Base-by-base conservation (phyloP, 2,329 filamentous ascomycete genomes). In the Nigrospora oryzae region DNA sequence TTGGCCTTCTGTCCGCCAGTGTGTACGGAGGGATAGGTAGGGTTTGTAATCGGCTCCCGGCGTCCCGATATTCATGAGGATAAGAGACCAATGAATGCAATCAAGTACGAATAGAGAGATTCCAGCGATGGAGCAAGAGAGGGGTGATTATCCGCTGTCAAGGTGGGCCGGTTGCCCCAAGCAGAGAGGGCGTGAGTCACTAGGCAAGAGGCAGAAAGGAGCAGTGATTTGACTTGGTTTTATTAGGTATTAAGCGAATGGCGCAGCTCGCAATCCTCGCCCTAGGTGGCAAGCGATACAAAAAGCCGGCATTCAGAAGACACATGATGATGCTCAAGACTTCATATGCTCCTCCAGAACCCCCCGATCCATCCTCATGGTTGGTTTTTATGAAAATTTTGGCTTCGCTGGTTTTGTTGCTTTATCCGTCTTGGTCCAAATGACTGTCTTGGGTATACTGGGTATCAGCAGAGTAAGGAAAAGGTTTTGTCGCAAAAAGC, bases 391-490 rank as follows among this genome's bases (percentile, higher is more conserved):
- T 53, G 47, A 43, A 43, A 46, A 46, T 47, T 43, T 42, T 45
- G 48, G 51, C 52, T 48, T 51, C 50, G 45, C 45, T 48, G 48
- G 49, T 52, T 48, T 55, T 51, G 51, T 53, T 42, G 40, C 40
- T 42, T 42, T 48, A 48, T 51, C 49, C 52, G 49, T 50, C 47
- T 46, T 53, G 49, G 53, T 55, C 53, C 53, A 55, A 60, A 59
- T 45, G 55, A 59, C 52, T 55, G 55, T 55, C 47, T 52, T 47
- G 59, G 59, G 60, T 63, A 63, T 62, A 63, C 59, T 63, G 60
- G 60, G 60, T 63, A 63, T 63, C 60, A 62, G 60, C 53, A 55
- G 56, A 49, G 58, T 43, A 57, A 59, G 56, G 55, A 61, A 61
- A 62, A 54, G 51, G 31, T 19, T 44, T 44, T 38, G 36, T 28